A percentile compares a stretch with the other conserved stretches of the same genome.
These are phyloP conservation scores for Quambalaria eucalypti DNA, from an alignment of 1,284 basidiomycete genomes.

Conservation along the genomic window DNA sequence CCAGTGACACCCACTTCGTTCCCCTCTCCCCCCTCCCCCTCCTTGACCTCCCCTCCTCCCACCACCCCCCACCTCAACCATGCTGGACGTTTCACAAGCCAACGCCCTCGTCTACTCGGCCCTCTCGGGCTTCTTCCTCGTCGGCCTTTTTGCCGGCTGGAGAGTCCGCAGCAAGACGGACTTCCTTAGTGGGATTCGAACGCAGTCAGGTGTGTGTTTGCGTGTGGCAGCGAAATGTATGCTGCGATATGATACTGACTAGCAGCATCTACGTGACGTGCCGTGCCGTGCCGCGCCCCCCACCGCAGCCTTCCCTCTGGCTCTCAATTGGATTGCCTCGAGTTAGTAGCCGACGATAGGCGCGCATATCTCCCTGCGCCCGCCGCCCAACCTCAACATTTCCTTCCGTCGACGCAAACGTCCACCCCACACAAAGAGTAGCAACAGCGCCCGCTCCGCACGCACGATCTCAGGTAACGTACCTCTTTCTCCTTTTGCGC, in stretches of 20 bases:
- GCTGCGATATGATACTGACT: background rate
- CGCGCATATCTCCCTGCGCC: background rate
- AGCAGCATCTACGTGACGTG: background rate
- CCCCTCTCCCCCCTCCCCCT: background rate
- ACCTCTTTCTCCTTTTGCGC: background rate
- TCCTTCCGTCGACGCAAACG: background rate
- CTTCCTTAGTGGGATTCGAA: slow-evolving; percentile 43
- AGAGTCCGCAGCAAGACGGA: slow-evolving; percentile 35
- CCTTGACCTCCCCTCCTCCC: background rate
- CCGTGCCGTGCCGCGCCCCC: background rate
- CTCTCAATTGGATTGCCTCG: slow-evolving; percentile 46
- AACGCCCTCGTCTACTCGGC: slow-evolving; percentile 45
- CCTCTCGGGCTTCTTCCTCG: slow-evolving; percentile 40
- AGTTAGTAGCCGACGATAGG: slow-evolving; percentile 31
- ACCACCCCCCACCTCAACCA: background rate
- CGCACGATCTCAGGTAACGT: slow-evolving; percentile 1
- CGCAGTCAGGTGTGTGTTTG: slow-evolving; percentile 35
- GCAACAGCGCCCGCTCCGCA: background rate
- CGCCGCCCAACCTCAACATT: background rate
- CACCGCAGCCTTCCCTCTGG: slow-evolving; percentile 33
- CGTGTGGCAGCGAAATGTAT: background rate
- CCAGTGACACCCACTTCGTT: background rate
- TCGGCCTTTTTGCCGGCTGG: slow-evolving; percentile 44
- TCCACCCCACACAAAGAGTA: background rate
- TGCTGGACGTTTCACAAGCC: slow-evolving; percentile 26